phyloP scores from a whole-genome alignment of 164 flowering plant species.

The Magnolia changhungtana region DNA sequence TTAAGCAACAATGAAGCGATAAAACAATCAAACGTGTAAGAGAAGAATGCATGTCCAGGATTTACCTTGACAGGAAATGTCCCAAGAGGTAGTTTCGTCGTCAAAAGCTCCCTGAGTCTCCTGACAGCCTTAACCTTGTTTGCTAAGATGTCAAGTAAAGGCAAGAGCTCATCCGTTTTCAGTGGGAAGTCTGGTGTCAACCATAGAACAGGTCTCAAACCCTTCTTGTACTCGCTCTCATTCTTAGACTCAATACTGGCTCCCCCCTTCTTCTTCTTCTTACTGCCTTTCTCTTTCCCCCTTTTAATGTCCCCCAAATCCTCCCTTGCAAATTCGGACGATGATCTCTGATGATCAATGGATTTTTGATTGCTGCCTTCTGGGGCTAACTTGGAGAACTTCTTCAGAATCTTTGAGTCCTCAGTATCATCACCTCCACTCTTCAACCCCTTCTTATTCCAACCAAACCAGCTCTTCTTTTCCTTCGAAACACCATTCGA shows the following conservation, averaged over 20 bases:
- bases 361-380: constrained; percentile 56
- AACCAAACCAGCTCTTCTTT: constrained; percentile 91
- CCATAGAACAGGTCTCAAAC: constrained; percentile 94
- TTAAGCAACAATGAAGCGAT: background rate
- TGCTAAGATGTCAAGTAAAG: constrained; percentile 92
- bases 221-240: constrained; percentile 96
- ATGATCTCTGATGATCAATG: constrained; percentile 45
- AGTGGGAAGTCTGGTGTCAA: constrained; percentile 93
- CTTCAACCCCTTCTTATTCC: constrained; percentile 71
- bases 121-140: constrained; percentile 97
- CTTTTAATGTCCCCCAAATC: constrained; percentile 56
- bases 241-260: constrained; percentile 51
- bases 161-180: constrained; percentile 89
- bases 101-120: constrained; percentile 91
- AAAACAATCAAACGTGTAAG: background rate
- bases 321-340: constrained; percentile 48
- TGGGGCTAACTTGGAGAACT: constrained; percentile 69
- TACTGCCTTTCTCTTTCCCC: constrained; percentile 67
- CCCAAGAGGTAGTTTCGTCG: constrained; percentile 85
- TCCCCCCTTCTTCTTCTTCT: constrained; percentile 81
- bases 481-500: constrained; percentile 65
- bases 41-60: background rate
- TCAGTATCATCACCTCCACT: constrained; percentile 43
- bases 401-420: constrained; percentile 62
- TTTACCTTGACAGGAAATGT: constrained; percentile 97